Base-by-base conservation (phyloP, 495 filamentous ascomycete genomes). In the Cryomyces minteri region DNA sequence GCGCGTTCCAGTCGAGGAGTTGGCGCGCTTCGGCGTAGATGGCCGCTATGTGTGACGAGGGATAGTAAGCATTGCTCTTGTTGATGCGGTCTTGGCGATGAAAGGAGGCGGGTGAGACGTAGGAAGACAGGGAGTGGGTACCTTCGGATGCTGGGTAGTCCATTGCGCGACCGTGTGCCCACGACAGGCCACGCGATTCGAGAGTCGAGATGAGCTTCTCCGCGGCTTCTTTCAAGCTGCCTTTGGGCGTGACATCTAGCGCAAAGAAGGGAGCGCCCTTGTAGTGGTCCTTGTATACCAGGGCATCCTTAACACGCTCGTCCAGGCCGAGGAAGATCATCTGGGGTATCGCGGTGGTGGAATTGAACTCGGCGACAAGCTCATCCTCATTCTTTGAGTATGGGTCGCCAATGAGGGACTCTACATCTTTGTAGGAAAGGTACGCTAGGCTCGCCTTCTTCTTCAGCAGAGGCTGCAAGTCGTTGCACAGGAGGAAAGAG, bases 1-100 rank as follows among this genome's bases (percentile, higher is more conserved):
- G 81, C 41, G 68, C 72, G 62, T 98, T 96, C 90, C 90, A 98
- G 64, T 96, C 90, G 31, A 88, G 58, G 34, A 94, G 63, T n/a
- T 83, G 78, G 51, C 88, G 80, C 4, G 86, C 82, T 56, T 90
- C 81, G n/a, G 84, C 92, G 56, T 84, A 87, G 39, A 92, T 84
- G 45, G 87, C 88, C 47, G 85, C 88, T 87, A 49, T 10, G 43
- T 43, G 12, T 4, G 29, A 10, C 43, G n/a, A 10, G 28, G 8
- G 30, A 43, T 38, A 32, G 25, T 43, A 45, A 28, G 31, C 48
- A 52, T 34, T 58, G 47, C 42, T 39, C 18, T 25, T 25, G 18
- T 25, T 32, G 8, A 1, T 29, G 29, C 37, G 36, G 40, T 37
- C 7, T 43, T 18, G 12, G 12, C 29, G 36, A 4, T 18, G 29